Conservation (phyloP, 441 rosid species). For the Erodium moschatum region DNA sequence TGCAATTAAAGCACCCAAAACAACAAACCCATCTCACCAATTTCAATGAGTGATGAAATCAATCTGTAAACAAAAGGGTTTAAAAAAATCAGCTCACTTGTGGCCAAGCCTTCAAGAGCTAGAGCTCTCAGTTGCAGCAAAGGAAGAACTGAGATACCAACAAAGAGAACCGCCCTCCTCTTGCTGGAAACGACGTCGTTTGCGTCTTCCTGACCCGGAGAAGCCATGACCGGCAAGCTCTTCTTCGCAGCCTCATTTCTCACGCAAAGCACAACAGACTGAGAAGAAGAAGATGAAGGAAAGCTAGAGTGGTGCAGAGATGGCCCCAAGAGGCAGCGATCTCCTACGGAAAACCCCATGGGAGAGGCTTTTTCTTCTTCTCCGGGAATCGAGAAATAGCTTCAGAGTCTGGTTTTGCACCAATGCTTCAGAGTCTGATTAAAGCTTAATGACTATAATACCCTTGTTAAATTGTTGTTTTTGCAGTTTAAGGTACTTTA, state of each 20-base stretch:
- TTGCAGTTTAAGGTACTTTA: not conserved
- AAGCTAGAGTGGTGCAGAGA: conserved; percentile 20
- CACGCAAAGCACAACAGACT: conserved; percentile 25
- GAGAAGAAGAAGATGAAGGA: conserved; percentile 27
- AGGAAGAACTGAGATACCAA: conserved; percentile 75
- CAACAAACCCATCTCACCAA: not conserved
- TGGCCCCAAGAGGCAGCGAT: conserved; percentile 38
- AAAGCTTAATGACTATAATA: not conserved
- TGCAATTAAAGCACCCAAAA: not conserved
- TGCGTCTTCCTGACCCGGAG: conserved; percentile 18
- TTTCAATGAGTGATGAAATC: not conserved
- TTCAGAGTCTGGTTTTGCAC: not conserved
- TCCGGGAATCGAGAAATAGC: not conserved
- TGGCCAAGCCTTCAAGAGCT: conserved; percentile 36
- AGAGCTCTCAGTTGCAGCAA: conserved; percentile 47
- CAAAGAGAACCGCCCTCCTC: conserved; percentile 53
- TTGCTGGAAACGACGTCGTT: conserved; percentile 28
- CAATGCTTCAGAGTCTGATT: not conserved
- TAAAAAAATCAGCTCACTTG: conserved; percentile 27
- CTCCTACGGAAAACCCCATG: conserved; percentile 45
- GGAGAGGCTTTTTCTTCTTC: not conserved
- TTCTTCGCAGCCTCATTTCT: conserved; percentile 33
- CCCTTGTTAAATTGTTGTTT: not conserved
- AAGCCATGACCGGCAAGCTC: conserved; percentile 34
- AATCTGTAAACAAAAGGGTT: too few relatives aligned